These are phyloP conservation scores for Ganoderma boninense DNA, from an alignment of 1,284 basidiomycete genomes.

Conservation along the genomic window DNA sequence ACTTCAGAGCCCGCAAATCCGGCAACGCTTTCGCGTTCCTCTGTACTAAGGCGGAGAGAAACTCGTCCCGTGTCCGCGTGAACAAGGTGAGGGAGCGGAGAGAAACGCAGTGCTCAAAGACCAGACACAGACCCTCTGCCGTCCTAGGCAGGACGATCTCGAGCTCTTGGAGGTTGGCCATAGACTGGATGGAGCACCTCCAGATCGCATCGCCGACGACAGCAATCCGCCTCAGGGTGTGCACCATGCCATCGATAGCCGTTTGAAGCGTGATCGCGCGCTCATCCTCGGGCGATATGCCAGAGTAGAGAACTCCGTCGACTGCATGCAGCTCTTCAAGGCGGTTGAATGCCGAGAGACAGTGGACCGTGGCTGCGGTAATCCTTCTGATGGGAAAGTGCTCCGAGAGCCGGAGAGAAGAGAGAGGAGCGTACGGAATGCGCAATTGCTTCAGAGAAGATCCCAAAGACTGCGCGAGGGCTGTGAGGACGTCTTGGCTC, in stretches of 20 bases:
- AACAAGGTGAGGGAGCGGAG: neutral
- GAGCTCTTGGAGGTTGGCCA: neutral
- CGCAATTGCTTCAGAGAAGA: neutral
- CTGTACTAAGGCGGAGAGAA: neutral
- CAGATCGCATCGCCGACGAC: neutral
- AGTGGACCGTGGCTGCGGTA: neutral
- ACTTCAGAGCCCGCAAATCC: neutral
- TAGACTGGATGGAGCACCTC: neutral
- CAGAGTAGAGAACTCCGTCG: neutral
- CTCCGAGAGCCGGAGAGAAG: neutral
- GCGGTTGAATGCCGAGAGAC: neutral
- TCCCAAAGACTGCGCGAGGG: neutral
- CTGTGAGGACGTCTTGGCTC: neutral
- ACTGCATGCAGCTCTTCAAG: neutral
- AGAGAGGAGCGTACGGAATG: neutral
- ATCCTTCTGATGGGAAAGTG: neutral
- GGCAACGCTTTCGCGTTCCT: neutral
- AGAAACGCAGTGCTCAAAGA: neutral
- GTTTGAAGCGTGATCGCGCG: neutral
- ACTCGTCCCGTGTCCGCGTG: neutral
- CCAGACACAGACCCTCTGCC: neutral
- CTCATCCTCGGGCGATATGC: neutral
- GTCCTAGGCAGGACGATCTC: neutral
- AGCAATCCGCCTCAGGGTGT: neutral
- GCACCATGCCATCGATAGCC: neutral